phyloP scores from a whole-genome alignment of 176 grass and related monocot species.

The Alloteropsis semialata region DNA sequence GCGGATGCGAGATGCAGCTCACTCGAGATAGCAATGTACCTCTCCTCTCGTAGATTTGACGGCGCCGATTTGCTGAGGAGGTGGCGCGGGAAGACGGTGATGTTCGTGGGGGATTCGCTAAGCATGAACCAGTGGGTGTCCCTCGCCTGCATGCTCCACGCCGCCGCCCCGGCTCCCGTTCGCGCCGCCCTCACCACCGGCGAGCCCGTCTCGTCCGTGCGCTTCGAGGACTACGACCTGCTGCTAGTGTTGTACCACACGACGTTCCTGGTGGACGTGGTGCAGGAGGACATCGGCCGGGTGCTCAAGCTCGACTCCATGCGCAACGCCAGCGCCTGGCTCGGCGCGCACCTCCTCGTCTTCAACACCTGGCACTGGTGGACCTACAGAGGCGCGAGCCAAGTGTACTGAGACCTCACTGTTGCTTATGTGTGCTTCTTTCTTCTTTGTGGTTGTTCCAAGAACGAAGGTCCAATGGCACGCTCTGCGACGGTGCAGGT shows the following conservation, averaged over 20 bases:
- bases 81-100: conserved; percentile 68
- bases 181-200: not conserved
- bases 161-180: conserved; percentile 8
- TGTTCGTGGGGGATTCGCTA: conserved; percentile 79
- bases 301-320: conserved; percentile 54
- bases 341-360: conserved; percentile 49
- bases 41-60: conserved; percentile 41
- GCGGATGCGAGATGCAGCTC: too few relatives aligned
- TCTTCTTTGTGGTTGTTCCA: not conserved
- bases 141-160: conserved; percentile 64
- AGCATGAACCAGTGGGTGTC: conserved; percentile 72
- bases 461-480: not conserved
- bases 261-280: conserved; percentile 53
- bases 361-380: conserved; percentile 77
- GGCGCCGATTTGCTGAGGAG: conserved; percentile 36
- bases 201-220: conserved; percentile 30
- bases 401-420: conserved; percentile 43
- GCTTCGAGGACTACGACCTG: conserved; percentile 55
- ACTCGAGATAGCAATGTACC: too few relatives aligned
- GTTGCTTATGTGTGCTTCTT: too few relatives aligned
- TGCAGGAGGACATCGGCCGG: conserved; percentile 25
- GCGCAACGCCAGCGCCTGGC: conserved; percentile 22
- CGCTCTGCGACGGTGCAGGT: conserved; percentile 34
- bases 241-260: conserved; percentile 36
- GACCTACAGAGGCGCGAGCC: conserved; percentile 45